Evolutionary conservation across 106 monocot genomes (phyloP), one percentile per base, ranked within the genome.

Genomic region (Narthecium ossifragum): DNA sequence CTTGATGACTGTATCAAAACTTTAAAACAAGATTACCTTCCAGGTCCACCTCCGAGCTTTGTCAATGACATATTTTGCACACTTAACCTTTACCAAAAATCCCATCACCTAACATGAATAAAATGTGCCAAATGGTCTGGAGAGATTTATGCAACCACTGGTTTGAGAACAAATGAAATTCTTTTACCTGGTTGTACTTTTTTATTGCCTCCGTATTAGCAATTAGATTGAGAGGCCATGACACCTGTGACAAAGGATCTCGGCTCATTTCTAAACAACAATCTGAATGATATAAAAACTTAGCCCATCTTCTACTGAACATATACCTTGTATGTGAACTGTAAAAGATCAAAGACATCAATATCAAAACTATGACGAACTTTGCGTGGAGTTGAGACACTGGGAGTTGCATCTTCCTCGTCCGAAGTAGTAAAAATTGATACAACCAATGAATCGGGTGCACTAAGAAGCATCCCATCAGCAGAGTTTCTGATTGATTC

Each of bases 161-260:
- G 40, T 26, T 27, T 45, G 1, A 60, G 30, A 51, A 40, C 48
- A 3, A 26, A 49, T 2, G 10, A 41, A 28, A 61, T 8, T n/a
- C n/a, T n/a, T 33, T n/a, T 71, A 86, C 94, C 83, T 83, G 94
- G 67, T 90, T 90, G 65, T 96, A 96, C 60, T 96, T 96, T 65
- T 73, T 83, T 18, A 96, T 72, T 62, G 86, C 86, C 33, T 86
- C 94, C 25, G 31, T 38, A 69, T 96, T 96, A 30, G 80, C 80
- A 61, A 96, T 96, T 8, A 96, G 75, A 41, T 96, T 83, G 45
- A 96, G 90, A 47, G 94, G 94, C 94, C 90, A 96, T 18, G 94
- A 84, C 47, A 90, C 90, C 94, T 96, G n/a, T n/a, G n/a, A n/a
- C n/a, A n/a, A n/a, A n/a, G n/a, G n/a, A n/a, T n/a, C n/a, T n/a